Evolutionary conservation across 1,139 yeast genomes (phyloP).

Genomic region (Yamadazyma sp.): DNA sequence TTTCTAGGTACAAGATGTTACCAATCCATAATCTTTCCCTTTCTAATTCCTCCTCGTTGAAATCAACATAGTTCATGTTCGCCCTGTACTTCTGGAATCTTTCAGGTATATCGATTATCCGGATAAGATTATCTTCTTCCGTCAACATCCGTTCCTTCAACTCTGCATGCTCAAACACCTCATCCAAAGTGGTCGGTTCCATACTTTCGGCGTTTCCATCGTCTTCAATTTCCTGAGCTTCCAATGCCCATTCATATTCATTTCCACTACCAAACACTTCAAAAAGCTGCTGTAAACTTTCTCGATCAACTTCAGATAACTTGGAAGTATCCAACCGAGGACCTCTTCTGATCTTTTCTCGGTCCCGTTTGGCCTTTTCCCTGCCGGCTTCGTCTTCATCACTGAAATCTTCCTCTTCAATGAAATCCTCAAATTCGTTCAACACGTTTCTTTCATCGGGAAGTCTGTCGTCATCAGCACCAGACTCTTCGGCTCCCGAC

Average conservation of each 20-base stretch:
- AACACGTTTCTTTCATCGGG: constrained; percentile 44
- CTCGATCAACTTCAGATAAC: constrained; percentile 81
- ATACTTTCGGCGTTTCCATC: constrained; percentile 54
- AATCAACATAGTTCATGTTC: constrained; percentile 60
- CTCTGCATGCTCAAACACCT: constrained; percentile 94
- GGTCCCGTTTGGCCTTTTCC: constrained; percentile 36
- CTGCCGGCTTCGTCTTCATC: constrained; percentile 72
- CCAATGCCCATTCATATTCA: constrained; percentile 97
- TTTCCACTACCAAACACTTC: constrained; percentile 98
- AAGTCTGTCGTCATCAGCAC: constrained; percentile 50
- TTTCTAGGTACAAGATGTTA: constrained; percentile 54
- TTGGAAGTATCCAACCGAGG: constrained; percentile 55
- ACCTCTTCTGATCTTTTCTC: constrained; percentile 39
- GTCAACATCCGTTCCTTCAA: constrained; percentile 87
- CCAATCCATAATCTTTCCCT: constrained; percentile 81
- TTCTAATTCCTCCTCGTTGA: constrained; percentile 66
- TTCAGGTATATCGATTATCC: constrained; percentile 90
- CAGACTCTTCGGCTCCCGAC: constrained; percentile 53
- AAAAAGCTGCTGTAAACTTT: constrained; percentile 85
- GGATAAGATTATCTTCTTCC: constrained; percentile 84
- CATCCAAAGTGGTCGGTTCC: constrained; percentile 68
- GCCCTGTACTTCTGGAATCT: constrained; percentile 79
- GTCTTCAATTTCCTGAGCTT: constrained; percentile 75
- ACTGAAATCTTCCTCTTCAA: constrained; percentile 94
- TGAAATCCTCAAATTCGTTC: constrained; percentile 94